These are phyloP conservation scores for Orbilia quercus DNA, from an alignment of 2,329 filamentous ascomycete genomes.

Conservation along the genomic window DNA sequence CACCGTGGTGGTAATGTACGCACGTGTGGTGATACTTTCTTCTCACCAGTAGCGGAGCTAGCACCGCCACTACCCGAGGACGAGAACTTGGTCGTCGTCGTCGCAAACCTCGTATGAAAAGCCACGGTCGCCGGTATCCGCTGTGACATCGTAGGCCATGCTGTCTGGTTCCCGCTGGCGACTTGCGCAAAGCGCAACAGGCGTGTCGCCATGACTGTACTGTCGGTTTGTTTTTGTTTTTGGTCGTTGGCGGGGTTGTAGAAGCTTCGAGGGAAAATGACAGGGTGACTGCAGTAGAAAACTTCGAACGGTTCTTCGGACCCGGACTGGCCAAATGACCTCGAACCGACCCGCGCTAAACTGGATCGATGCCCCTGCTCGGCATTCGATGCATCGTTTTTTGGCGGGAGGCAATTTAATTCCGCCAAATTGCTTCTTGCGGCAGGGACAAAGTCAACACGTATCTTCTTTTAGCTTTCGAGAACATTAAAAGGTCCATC, in stretches of 20 bases:
- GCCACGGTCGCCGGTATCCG: conserved; percentile 9
- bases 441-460: conserved; percentile 51
- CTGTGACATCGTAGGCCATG: conserved; percentile 9
- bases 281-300: background rate
- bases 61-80: conserved; percentile 10
- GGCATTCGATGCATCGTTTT: background rate
- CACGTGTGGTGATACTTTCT: conserved; percentile 54
- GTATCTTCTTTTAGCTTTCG: conserved; percentile 46
- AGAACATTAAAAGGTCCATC: background rate
- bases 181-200: conserved; percentile 38
- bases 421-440: conserved; percentile 21
- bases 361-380: conserved; percentile 6
- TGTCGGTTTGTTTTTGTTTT: background rate
- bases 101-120: conserved; percentile 9
- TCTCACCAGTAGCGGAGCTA: conserved; percentile 24
- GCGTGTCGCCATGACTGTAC: conserved; percentile 43
- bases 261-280: conserved; percentile 19
- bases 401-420: conserved; percentile 7
- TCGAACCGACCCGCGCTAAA: background rate
- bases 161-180: conserved; percentile 5
- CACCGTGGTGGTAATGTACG: conserved; percentile 15
- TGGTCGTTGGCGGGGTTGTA: conserved; percentile 6
- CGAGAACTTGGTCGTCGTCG: conserved; percentile 28
- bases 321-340: too few species aligned
- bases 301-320: background rate